Base-by-base conservation (phyloP, 805 yeast genomes). In the Ogataea dorogensis region DNA sequence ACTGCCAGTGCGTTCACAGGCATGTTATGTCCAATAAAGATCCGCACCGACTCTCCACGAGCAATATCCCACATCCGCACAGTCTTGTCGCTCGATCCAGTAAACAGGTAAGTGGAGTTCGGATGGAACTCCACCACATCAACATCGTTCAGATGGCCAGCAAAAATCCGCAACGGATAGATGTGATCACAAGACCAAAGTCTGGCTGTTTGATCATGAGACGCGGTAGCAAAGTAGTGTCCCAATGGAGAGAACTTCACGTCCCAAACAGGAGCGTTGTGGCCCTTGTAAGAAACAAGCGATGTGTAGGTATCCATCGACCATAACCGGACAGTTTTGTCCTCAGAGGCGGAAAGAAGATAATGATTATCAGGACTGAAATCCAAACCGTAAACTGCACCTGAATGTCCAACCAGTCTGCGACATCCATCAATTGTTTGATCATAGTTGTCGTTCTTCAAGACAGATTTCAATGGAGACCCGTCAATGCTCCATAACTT, bases 131-230 rank as follows among this genome's bases (percentile, higher is more conserved):
- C 81, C 23, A 91, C 95, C 49, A 91, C 80, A 57, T 93, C 98
- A 24, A 93, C 98, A 65, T 93, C 99, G 53, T 87, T 85, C 52
- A 89, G 73, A 63, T 93, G 99, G 0, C 99, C 99, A 0, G 98
- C 98, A 68, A 93, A 91, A 17, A 93, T 86, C 49, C 98, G 72
- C 51, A 93, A 69, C 23, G 99, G 98, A 58, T 91, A 89, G 28
- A 93, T 89, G 62, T 93, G 99, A 59, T 93, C 98, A 50, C 95
- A 87, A 17, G 96, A 88, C 99, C 99, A 93, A 38, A 93, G 69
- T 44, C 98, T 74, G 1, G 98, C 98, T 0, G 98, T 93, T 59
- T 89, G 97, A 58, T 93, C 99, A 56, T 89, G 96, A 2, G 96
- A 86, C 0, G 94, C 96, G 0, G 97, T 89, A n/a, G 94, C 96